Percentiles rank a stretch among this genome's conserved stretches.
Conservation (phyloP, 2,329 filamentous ascomycete genomes). For the Colletotrichum siamense region DNA sequence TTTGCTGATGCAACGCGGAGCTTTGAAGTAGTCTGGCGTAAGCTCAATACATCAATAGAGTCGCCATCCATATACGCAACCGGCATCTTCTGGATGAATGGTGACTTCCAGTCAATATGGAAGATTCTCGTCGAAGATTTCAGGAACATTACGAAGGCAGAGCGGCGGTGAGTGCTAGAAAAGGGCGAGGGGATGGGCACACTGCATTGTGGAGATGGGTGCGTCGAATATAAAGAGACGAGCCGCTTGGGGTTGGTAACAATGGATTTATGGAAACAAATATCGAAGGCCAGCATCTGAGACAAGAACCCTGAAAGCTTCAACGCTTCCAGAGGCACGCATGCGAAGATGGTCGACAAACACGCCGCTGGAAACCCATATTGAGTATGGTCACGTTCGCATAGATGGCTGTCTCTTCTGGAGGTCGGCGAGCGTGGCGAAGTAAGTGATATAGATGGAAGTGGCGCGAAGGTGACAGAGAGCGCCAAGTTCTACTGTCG, state of each 20-base stretch:
- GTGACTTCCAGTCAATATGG: background rate
- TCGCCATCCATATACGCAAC: too few species aligned
- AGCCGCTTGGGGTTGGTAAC: background rate
- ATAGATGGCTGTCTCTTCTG: background rate
- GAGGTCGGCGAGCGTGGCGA: background rate
- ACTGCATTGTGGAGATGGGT: background rate
- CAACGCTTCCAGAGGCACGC: background rate
- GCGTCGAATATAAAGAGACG: background rate
- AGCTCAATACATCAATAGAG: background rate
- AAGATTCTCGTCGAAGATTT: background rate
- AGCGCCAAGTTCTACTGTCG: background rate
- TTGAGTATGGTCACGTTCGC: background rate
- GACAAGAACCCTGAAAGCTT: background rate
- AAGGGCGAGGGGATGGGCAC: background rate
- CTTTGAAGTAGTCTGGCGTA: background rate
- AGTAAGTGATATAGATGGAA: background rate
- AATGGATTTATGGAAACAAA: background rate
- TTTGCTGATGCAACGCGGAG: background rate
- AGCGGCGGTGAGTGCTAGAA: background rate
- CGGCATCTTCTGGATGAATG: background rate
- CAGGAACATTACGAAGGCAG: background rate
- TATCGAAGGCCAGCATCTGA: background rate
- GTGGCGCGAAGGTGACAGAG: background rate
- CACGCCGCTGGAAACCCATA: background rate
- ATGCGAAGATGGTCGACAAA: background rate